Percentiles rank a stretch among this genome's conserved stretches.
phyloP scores from a whole-genome alignment of 352 stramenopile species.

The Pythium plurisporium region DNA sequence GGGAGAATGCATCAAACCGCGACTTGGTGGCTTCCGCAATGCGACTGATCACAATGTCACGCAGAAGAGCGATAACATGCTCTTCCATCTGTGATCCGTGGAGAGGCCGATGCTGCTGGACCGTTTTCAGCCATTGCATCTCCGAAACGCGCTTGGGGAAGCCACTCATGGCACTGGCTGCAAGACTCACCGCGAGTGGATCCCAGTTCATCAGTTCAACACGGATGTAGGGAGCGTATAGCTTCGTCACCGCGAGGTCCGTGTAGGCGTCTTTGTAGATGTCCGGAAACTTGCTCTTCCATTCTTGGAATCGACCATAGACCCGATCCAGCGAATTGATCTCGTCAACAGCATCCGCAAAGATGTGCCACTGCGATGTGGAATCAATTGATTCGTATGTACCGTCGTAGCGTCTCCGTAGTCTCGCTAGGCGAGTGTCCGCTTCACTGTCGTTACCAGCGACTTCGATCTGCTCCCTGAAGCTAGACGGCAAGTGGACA shows the following conservation, averaged over 20 bases:
- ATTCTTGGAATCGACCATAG: conserved; percentile 61
- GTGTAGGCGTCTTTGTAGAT: conserved; percentile 65
- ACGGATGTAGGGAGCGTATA: conserved; percentile 60
- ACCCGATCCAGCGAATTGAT: conserved; percentile 60
- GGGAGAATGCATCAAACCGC: conserved; percentile 61
- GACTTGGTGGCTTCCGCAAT: conserved; percentile 25
- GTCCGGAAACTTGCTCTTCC: conserved; percentile 64
- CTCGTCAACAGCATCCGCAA: conserved; percentile 65
- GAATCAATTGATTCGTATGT: background rate
- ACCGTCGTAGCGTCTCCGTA: background rate
- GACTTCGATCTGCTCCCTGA: background rate
- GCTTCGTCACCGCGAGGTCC: conserved; percentile 49
- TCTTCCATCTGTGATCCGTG: conserved; percentile 15
- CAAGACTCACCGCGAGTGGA: conserved; percentile 33
- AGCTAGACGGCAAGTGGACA: conserved; percentile 4
- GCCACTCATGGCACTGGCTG: background rate
- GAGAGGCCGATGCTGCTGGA: conserved; percentile 31
- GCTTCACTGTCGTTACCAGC: background rate
- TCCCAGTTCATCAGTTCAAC: conserved; percentile 67
- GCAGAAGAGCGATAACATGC: conserved; percentile 37
- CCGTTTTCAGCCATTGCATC: conserved; percentile 51
- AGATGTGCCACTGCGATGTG: conserved; percentile 26
- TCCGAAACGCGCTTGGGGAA: conserved; percentile 18
- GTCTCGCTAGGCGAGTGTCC: conserved; percentile 2
- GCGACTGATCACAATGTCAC: conserved; percentile 50